Base-by-base conservation (phyloP, 306 rosid species). In the Hippophae rhamnoides region DNA sequence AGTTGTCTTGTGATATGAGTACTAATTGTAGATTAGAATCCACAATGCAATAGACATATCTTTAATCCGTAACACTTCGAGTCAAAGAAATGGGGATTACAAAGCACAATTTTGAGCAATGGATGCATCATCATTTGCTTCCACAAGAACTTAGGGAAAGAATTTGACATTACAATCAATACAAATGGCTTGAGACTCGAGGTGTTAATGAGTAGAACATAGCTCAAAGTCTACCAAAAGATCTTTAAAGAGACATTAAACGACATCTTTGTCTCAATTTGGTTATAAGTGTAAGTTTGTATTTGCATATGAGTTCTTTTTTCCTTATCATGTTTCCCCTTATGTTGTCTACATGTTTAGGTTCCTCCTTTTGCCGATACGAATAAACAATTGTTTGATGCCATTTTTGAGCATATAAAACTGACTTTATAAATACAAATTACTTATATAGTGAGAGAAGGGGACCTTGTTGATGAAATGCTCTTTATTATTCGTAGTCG, bases 351-450 rank as follows among this genome's bases (percentile, higher is more conserved):
- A 5, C 26, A 47, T 57, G 11, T 69, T 57, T 65, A 90, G 96
- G 98, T 90, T 55, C 96, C 98, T 64, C 79, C 87, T 45, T 90
- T 90, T 50, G 87, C 96, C 51, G 87, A 87, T 65, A 87, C 85
- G 96, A 95, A 90, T 0, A 96, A 90, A 58, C 79, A 96, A 41
- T 68, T 90, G 70, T 92, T 90, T 27, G 96, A 90, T 64, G 98
- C 98, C 7, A 90, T 90, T 49, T 90, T 96, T 40, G 96, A 90
- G 81, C 69, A 95, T 54, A 64, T 90, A 71, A 87, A 90, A 62
- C 98, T 96, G 9, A 87, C 83, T 73, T 62, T 87, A 60, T 85
- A 82, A 61, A 90, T 96, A 9, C 82, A 85, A 43, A 47, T 67
- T 7, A 87, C 93, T 10, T 85, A 65, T 68, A 68, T 90, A 13